phyloP scores from a whole-genome alignment of 129 eudicot genomes.

The Artemisia argyi region DNA sequence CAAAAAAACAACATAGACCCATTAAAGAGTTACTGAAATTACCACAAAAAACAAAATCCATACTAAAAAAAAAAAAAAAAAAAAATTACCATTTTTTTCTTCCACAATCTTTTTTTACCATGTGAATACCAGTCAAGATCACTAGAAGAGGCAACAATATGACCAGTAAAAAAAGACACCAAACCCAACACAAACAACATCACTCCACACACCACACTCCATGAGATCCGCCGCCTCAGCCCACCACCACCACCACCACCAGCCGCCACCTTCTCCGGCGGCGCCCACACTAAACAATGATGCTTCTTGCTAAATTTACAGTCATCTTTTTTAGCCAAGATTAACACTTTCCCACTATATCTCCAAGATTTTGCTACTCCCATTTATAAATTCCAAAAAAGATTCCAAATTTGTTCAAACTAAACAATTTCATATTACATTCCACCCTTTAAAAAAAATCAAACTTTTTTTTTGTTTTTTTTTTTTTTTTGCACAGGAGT shows the following conservation, averaged over 20 bases:
- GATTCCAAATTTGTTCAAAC: constrained; percentile 5
- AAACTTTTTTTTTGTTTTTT: background rate
- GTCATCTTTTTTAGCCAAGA: constrained; percentile 25
- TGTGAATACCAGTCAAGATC: constrained; percentile 83
- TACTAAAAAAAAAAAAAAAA: background rate
- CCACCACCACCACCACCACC: constrained; percentile 35
- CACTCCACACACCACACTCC: constrained; percentile 81
- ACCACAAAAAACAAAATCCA: no score
- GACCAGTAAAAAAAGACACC: constrained; percentile 70
- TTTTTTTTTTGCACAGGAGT: no score
- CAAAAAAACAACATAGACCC: no score
- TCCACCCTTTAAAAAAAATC: constrained; percentile 7
- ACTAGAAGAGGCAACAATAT: constrained; percentile 49
- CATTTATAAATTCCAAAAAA: constrained; percentile 18
- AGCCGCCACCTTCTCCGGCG: constrained; percentile 30
- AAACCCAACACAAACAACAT: constrained; percentile 76
- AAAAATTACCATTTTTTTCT: constrained; percentile 42
- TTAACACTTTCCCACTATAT: constrained; percentile 37
- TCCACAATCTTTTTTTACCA: constrained; percentile 50
- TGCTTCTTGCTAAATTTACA: constrained; percentile 29
- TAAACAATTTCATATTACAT: constrained; percentile 39
- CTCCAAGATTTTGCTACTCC: constrained; percentile 54
- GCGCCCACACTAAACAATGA: constrained; percentile 47
- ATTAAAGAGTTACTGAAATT: no score
- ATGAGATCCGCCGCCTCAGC: constrained; percentile 52